Evolutionary conservation across 306 rosid species (phyloP).

Genomic region (Casuarina glauca): DNA sequence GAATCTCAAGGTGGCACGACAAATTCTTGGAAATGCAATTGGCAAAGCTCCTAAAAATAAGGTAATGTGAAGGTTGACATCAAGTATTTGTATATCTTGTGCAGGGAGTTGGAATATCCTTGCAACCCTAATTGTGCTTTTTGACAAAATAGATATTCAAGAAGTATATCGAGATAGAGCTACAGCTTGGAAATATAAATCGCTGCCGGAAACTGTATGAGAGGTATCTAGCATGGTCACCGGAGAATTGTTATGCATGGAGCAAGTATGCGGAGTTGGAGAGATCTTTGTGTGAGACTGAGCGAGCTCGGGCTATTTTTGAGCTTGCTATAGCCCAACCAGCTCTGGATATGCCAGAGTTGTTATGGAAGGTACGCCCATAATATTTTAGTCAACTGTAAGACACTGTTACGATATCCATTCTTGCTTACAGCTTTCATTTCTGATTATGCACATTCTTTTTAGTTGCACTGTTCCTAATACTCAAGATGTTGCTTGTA

Average conservation of each 20-base stretch:
- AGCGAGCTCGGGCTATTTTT: constrained; percentile 81
- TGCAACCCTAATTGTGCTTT: constrained; percentile 1
- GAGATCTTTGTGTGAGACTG: constrained; percentile 83
- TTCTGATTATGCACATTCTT: not conserved
- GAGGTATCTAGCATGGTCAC: constrained; percentile 85
- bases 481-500: not conserved
- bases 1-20: constrained; percentile 75
- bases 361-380: constrained; percentile 80
- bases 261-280: constrained; percentile 86
- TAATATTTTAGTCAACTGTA: not conserved
- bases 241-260: constrained; percentile 96
- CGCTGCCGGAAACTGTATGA: constrained; percentile 80
- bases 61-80: constrained; percentile 39
- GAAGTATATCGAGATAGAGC: constrained; percentile 93
- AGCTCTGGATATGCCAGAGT: constrained; percentile 95
- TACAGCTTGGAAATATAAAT: constrained; percentile 84
- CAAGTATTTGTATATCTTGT: not conserved
- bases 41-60: constrained; percentile 94
- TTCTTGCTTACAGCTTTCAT: not conserved
- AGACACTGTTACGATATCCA: not conserved
- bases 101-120: constrained; percentile 8
- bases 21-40: constrained; percentile 80
- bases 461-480: not conserved
- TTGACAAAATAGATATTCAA: constrained; percentile 68
- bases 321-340: constrained; percentile 94